Evolutionary conservation across 805 yeast species (phyloP).

Genomic region (Kluyveromyces lactis): DNA sequence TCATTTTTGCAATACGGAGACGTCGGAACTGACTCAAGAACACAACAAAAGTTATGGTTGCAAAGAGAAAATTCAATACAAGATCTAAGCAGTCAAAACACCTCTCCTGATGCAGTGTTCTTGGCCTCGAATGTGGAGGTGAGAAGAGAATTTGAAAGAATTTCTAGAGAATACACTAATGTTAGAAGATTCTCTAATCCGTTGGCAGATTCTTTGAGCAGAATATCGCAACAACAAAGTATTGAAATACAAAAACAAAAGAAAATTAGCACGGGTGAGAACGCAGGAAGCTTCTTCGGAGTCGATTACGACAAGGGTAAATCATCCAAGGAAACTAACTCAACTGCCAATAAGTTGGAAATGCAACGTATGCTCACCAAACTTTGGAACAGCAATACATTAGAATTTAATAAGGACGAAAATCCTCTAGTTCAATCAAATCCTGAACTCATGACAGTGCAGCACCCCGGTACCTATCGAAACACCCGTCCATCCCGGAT

Average conservation of each 20-base stretch:
- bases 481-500: neutral
- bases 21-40: conserved; percentile 49
- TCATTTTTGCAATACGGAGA: conserved; percentile 33
- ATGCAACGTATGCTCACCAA: conserved; percentile 18
- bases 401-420: conserved; percentile 17
- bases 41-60: conserved; percentile 79
- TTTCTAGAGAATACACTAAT: conserved; percentile 64
- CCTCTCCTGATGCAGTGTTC: conserved; percentile 20
- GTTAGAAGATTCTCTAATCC: conserved; percentile 68
- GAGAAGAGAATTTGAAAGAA: conserved; percentile 70
- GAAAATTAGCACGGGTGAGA: conserved; percentile 3
- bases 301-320: neutral
- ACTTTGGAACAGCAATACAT: conserved; percentile 27
- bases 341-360: conserved; percentile 11
- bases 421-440: conserved; percentile 16
- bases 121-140: conserved; percentile 46
- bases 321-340: neutral
- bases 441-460: conserved; percentile 6
- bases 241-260: conserved; percentile 9
- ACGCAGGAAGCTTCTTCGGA: neutral
- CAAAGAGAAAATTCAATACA: conserved; percentile 67
- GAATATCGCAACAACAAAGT: conserved; percentile 28
- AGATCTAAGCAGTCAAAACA: conserved; percentile 37
- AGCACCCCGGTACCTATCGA: neutral
- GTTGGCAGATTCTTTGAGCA: conserved; percentile 48